phyloP scores from a whole-genome alignment of 768 basidiomycete genomes.

The Phaeotremella skinneri region DNA sequence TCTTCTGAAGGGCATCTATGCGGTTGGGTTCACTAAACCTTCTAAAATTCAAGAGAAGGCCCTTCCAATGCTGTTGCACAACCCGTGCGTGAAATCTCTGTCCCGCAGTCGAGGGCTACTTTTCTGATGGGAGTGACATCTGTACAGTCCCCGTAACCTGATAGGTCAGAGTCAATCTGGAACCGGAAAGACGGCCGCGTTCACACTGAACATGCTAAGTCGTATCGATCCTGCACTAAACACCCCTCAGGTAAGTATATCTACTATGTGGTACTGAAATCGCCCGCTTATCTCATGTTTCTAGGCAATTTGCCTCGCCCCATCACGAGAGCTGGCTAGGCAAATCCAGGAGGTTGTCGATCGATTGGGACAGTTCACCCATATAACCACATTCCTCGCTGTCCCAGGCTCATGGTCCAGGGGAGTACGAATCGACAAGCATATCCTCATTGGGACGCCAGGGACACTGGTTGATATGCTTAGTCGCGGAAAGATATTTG shows the following conservation, averaged over 20 bases:
- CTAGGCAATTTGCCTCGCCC: slow-evolving; percentile 94
- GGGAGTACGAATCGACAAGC: slow-evolving; percentile 63
- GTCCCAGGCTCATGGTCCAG: slow-evolving; percentile 68
- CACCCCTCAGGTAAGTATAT: slow-evolving; percentile 77
- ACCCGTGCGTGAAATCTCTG: slow-evolving; percentile 66
- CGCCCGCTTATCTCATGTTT: slow-evolving; percentile 2
- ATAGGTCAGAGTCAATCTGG: slow-evolving; percentile 99
- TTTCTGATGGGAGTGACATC: background rate
- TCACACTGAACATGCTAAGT: slow-evolving; percentile 94
- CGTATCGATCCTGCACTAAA: slow-evolving; percentile 79
- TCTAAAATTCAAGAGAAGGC: slow-evolving; percentile 99
- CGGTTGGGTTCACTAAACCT: slow-evolving; percentile 94
- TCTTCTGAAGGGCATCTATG: slow-evolving; percentile 88
- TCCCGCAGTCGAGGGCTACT: background rate
- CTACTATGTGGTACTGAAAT: too few relatives aligned
- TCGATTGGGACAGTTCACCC: slow-evolving; percentile 91
- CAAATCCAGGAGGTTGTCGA: slow-evolving; percentile 96
- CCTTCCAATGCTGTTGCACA: slow-evolving; percentile 78
- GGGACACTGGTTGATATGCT: slow-evolving; percentile 91
- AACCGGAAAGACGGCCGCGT: slow-evolving; percentile 98
- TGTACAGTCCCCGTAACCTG: slow-evolving; percentile 86
- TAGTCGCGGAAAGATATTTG: slow-evolving; percentile 64
- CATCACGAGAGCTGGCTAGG: slow-evolving; percentile 91
- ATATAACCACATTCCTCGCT: slow-evolving; percentile 89
- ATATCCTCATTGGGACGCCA: slow-evolving; percentile 92